Base-by-base conservation (phyloP, 2,329 filamentous ascomycete genomes). In the Fusarium tuaranense region DNA sequence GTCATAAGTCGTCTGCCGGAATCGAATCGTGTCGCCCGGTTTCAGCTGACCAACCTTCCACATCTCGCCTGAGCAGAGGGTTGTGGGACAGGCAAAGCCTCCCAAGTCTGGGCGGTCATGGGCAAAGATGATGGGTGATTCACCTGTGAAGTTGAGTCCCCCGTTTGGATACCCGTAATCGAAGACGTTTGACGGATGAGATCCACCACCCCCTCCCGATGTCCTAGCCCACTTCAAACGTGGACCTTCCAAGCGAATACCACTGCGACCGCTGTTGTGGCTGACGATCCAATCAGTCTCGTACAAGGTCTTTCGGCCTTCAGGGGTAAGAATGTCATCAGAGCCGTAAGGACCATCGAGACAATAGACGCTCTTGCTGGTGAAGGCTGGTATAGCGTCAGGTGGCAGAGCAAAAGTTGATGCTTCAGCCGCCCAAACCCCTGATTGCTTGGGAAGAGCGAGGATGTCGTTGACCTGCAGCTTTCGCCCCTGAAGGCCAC, bases 131-230 rank as follows among this genome's bases (percentile, higher is more conserved):
- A 82, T 77, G 2, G 81, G 74, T 3, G 74, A 76, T 22, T 84
- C 82, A 0, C 82, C 82, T 5, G 82, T 83, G 65, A 77, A 84
- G 71, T 81, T 82, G 10, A 84, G 63, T 0, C 81, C 80, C 0
- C 81, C 78, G 7, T 63, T 46, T 3, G 70, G 70, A 53, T 72
- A 72, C 3, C 68, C 68, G 10, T 72, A 72, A 38, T 72, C 70
- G 39, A 72, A 64, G 13, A 72, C 64, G 51, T 92, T 91, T 38
- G 84, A 87, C 0, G 91, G 91, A 78, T 93, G 91, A 1, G 88
- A 86, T 13, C 91, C 91, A 9, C 90, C 91, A 70, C 91, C 90
- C 0, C 90, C 91, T 13, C 91, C 91, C 72, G 90, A 87, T 36
- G 85, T 79, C 8, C 91, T 83, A 16, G 89, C 88, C 87, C 88